phyloP scores from a whole-genome alignment of 768 basidiomycete genomes.

The Suillus bovinus region DNA sequence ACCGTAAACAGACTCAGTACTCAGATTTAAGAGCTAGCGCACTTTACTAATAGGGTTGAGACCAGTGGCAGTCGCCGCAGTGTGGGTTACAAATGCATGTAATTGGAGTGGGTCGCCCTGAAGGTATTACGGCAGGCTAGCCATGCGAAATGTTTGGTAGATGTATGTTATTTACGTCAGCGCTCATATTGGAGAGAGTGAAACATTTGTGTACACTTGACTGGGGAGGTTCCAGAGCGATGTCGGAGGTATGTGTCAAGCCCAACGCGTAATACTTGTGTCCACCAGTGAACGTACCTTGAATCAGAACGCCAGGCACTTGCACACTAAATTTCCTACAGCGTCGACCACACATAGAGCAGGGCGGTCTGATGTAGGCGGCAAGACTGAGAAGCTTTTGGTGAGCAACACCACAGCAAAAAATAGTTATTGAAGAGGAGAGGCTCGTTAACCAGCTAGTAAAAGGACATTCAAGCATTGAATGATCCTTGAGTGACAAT shows the following conservation, averaged over 20 bases:
- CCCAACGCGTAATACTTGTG: background rate
- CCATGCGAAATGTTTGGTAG: background rate
- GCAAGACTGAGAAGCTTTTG: background rate
- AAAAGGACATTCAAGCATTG: constrained; percentile 22
- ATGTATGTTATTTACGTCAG: background rate
- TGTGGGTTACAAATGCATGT: background rate
- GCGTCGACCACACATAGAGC: background rate
- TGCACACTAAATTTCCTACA: background rate
- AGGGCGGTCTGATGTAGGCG: background rate
- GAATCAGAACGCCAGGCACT: background rate
- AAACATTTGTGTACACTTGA: no score
- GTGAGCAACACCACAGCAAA: background rate
- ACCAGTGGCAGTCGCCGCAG: background rate
- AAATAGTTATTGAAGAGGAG: constrained; percentile 35
- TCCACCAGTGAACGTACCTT: background rate
- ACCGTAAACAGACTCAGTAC: background rate
- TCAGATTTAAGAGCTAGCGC: background rate
- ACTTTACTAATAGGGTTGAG: no score
- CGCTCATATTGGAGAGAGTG: background rate
- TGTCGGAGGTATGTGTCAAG: background rate
- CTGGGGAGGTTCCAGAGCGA: background rate
- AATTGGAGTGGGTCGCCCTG: background rate
- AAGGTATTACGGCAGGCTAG: background rate
- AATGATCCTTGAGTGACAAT: constrained; percentile 23
- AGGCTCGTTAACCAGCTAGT: constrained; percentile 34